These are phyloP conservation scores for Carex scoparia DNA, from an alignment of 176 grass and related monocot species.

Conservation along the genomic window DNA sequence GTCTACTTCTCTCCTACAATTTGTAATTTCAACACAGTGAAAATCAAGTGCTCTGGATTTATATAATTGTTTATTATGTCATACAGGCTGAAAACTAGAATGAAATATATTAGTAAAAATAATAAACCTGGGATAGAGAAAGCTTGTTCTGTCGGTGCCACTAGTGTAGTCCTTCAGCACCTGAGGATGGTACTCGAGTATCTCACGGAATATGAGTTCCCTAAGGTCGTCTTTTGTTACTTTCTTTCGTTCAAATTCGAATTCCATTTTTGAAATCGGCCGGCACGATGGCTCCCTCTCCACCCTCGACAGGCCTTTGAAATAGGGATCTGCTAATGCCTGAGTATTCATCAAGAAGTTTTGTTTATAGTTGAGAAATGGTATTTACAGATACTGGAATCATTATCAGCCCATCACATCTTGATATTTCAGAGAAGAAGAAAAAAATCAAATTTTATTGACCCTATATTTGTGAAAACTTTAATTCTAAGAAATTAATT, in stretches of 20 bases:
- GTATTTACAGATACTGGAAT: not conserved
- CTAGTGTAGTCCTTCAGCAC: constrained; percentile 64
- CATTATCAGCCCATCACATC: not conserved
- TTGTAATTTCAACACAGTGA: not conserved
- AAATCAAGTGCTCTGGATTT: constrained; percentile 1
- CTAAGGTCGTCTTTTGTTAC: constrained; percentile 86
- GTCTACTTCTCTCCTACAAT: not conserved
- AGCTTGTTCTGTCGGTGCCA: constrained; percentile 53
- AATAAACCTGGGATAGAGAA: constrained; percentile 77
- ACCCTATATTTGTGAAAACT: not conserved
- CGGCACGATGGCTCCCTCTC: constrained; percentile 88
- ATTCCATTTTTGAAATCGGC: constrained; percentile 89
- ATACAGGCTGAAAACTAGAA: not conserved
- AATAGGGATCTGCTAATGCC: constrained; percentile 85
- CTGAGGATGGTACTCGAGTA: constrained; percentile 90
- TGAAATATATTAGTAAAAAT: not conserved
- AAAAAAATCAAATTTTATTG: not conserved
- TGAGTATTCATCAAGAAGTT: constrained; percentile 28
- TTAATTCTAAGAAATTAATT: not conserved
- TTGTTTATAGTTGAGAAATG: not conserved
- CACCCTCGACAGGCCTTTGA: constrained; percentile 69
- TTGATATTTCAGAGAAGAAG: not conserved
- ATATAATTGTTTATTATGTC: not conserved
- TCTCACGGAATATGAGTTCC: constrained; percentile 91
- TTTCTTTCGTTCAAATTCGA: constrained; percentile 84